Conservation (phyloP, 257 asterid genomes). For the Solanum boliviense region DNA sequence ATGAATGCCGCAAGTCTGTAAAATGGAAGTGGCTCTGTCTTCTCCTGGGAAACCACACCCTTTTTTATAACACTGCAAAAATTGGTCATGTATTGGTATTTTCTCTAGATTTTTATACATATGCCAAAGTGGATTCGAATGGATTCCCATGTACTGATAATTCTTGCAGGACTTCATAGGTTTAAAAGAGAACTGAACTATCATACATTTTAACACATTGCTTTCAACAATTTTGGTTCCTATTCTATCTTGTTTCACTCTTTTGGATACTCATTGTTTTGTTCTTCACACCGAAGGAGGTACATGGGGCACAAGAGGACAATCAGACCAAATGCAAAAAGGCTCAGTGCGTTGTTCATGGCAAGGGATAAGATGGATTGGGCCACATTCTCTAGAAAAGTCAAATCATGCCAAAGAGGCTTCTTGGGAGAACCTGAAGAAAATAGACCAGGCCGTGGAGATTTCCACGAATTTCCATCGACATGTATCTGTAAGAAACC, state of each 20-base stretch:
- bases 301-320: slow-evolving; percentile 95
- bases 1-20: not conserved
- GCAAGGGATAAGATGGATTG: slow-evolving; percentile 65
- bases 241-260: not conserved
- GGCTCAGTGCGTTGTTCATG: slow-evolving; percentile 68
- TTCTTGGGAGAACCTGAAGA: slow-evolving; percentile 99
- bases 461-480: slow-evolving; percentile 88
- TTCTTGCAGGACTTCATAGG: not conserved
- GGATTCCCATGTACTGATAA: not conserved
- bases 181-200: not conserved
- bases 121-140: not conserved
- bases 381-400: slow-evolving; percentile 69
- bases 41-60: not conserved
- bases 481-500: slow-evolving; percentile 77
- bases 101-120: not conserved
- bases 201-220: not conserved
- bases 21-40: not conserved
- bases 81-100: not conserved
- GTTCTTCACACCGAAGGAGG: slow-evolving; percentile 39
- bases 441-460: slow-evolving; percentile 87
- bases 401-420: slow-evolving; percentile 85
- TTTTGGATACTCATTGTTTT: not conserved
- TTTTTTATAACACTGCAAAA: not conserved
- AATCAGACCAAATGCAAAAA: slow-evolving; percentile 86
- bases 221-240: not conserved